These are phyloP conservation scores for Entonaema liquescens DNA, from an alignment of 495 filamentous ascomycete species.

Conservation along the genomic window DNA sequence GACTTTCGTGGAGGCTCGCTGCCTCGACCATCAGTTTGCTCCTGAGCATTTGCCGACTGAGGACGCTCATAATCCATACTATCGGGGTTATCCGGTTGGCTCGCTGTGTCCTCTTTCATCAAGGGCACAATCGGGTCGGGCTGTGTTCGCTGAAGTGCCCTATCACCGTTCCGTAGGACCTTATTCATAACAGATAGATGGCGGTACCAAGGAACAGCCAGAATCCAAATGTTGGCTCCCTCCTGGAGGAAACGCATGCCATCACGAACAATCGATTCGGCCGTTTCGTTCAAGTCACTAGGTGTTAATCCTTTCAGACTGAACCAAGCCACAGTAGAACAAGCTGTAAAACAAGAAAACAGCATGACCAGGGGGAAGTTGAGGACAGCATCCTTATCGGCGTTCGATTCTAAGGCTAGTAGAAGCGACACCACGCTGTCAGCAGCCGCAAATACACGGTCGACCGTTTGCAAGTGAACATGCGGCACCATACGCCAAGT, in stretches of 20 bases:
- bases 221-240: conserved; percentile 57
- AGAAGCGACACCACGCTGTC: conserved; percentile 59
- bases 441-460: conserved; percentile 59
- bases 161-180: conserved; percentile 54
- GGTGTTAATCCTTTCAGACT: conserved; percentile 59
- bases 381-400: conserved; percentile 58
- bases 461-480: conserved; percentile 51
- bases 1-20: conserved; percentile 58
- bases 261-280: conserved; percentile 56
- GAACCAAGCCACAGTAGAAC: conserved; percentile 60
- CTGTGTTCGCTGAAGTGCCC: conserved; percentile 26
- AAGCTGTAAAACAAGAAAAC: conserved; percentile 61
- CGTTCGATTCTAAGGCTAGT: conserved; percentile 54
- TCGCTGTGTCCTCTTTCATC: conserved; percentile 56
- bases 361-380: conserved; percentile 63
- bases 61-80: conserved; percentile 57
- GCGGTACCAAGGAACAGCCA: conserved; percentile 60
- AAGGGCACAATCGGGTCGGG: conserved; percentile 48
- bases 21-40: conserved; percentile 47
- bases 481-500: conserved; percentile 54
- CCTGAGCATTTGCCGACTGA: conserved; percentile 39
- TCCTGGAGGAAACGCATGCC: conserved; percentile 59
- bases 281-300: conserved; percentile 55
- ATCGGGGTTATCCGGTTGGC: conserved; percentile 55
- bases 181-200: conserved; percentile 61